phyloP scores from a whole-genome alignment of 257 asterid species.

The Nicotiana obtusifolia region DNA sequence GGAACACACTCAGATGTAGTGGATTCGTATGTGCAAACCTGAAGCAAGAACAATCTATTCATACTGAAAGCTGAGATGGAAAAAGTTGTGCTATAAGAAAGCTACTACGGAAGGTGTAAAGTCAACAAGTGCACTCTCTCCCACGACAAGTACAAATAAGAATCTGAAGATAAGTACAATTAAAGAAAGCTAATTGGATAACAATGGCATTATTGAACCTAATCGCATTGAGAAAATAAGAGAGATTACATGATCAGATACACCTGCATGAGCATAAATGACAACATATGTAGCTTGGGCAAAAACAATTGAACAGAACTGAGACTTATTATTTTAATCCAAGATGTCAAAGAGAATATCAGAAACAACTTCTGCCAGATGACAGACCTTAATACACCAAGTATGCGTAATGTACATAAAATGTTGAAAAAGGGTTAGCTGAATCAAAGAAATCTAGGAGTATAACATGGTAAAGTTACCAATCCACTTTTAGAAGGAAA shows the following conservation, averaged over 20 bases:
- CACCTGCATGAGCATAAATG: neutral
- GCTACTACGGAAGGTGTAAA: neutral
- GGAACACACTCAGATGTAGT: conserved; percentile 87
- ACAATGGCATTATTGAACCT: neutral
- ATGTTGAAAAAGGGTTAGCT: neutral
- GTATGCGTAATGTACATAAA: neutral
- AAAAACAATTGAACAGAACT: neutral
- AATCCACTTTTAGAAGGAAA: neutral
- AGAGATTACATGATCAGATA: neutral
- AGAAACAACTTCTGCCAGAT: neutral
- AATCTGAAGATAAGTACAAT: neutral
- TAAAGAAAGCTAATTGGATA: neutral
- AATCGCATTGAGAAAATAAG: neutral
- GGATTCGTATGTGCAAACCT: conserved; percentile 99
- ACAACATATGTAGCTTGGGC: neutral
- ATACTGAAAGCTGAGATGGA: neutral
- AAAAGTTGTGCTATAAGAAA: neutral
- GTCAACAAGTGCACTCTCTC: neutral
- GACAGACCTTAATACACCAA: neutral
- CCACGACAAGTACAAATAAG: neutral
- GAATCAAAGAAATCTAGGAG: neutral
- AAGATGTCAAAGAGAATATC: neutral
- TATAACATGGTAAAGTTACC: conserved; percentile 2
- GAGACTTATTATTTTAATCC: neutral
- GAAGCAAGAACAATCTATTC: conserved; percentile 18